These are phyloP conservation scores for Globisporangium okanoganense DNA, from an alignment of 352 stramenopile genomes.

Conservation along the genomic window DNA sequence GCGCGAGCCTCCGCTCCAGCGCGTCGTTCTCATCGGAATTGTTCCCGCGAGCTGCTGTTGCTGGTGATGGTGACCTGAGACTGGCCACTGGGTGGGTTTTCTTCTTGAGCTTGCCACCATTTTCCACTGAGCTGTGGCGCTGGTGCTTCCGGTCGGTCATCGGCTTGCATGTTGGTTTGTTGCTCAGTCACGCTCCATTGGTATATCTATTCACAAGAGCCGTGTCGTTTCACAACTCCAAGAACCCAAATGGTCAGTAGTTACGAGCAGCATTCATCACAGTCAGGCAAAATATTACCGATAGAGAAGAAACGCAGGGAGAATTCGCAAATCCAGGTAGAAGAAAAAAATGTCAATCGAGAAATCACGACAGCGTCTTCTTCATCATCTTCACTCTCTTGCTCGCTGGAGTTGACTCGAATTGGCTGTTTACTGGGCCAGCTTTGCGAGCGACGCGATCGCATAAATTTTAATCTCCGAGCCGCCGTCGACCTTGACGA, in stretches of 20 bases:
- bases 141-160: constrained; percentile 12
- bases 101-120: constrained; percentile 10
- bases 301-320: constrained; percentile 8
- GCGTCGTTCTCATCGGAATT: constrained; percentile 37
- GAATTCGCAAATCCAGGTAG: neutral
- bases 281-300: constrained; percentile 5
- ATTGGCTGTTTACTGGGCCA: constrained; percentile 56
- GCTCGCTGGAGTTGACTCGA: neutral
- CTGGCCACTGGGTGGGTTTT: neutral
- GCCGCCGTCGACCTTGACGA: constrained; percentile 86
- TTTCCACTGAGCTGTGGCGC: neutral
- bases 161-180: constrained; percentile 1
- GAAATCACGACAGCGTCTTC: neutral
- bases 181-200: neutral
- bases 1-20: constrained; percentile 28
- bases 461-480: constrained; percentile 90
- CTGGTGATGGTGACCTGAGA: neutral
- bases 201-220: neutral
- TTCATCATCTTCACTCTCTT: neutral
- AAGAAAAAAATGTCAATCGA: constrained; percentile 2
- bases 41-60: constrained; percentile 20
- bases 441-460: constrained; percentile 77
- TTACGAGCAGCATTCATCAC: neutral
- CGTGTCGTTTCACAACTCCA: constrained; percentile 6
- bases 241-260: constrained; percentile 3